Percentiles rank a stretch among this genome's conserved stretches.
Conservation (phyloP, 1,139 yeast genomes). For the Yamadazyma siamensis region DNA sequence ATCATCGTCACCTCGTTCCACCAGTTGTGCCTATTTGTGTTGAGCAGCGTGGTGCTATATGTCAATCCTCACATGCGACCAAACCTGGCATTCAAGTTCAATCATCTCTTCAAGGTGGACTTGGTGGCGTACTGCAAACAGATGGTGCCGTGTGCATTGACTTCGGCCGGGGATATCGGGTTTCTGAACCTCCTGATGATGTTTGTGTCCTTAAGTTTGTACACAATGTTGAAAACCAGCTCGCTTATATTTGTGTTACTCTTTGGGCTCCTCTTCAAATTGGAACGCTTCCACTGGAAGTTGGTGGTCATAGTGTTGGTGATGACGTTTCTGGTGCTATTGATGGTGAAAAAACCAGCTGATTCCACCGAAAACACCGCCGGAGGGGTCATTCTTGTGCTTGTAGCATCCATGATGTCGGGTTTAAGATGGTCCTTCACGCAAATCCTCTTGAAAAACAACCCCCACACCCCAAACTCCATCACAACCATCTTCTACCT, state of each 20-base stretch:
- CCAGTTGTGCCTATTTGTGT: conserved; percentile 63
- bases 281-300: conserved; percentile 69
- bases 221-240: conserved; percentile 90
- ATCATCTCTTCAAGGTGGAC: conserved; percentile 22
- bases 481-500: conserved; percentile 78
- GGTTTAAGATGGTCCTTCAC: conserved; percentile 96
- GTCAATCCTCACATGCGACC: conserved; percentile 48
- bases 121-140: conserved; percentile 40
- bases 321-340: conserved; percentile 78
- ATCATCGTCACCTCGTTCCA: conserved; percentile 80
- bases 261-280: conserved; percentile 75
- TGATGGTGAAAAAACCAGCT: conserved; percentile 67
- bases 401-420: conserved; percentile 75
- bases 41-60: conserved; percentile 44
- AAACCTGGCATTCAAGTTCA: not conserved
- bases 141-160: conserved; percentile 80
- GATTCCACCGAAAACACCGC: conserved; percentile 18
- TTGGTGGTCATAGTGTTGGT: conserved; percentile 64
- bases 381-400: conserved; percentile 68
- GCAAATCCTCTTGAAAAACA: conserved; percentile 67
- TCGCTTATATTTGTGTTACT: conserved; percentile 81
- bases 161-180: conserved; percentile 93
- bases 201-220: conserved; percentile 75
- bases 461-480: conserved; percentile 65
- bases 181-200: conserved; percentile 81